Base-by-base conservation (phyloP, 495 filamentous ascomycete genomes). In the Talaromyces liani region DNA sequence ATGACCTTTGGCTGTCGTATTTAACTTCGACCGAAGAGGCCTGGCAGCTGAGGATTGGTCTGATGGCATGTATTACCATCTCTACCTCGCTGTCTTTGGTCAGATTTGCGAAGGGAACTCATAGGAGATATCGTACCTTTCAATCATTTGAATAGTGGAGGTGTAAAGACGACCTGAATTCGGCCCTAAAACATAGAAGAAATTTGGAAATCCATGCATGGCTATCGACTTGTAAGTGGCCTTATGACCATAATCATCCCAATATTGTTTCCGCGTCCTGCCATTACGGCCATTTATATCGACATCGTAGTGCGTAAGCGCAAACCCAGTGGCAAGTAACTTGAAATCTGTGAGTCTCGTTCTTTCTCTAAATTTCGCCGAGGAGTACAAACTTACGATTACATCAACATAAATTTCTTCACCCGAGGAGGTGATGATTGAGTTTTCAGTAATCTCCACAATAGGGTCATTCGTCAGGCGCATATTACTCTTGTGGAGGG, bases 141-240 rank as follows among this genome's bases (percentile, higher is more conserved):
- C 75, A 58, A 83, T 74, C 16, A 77, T 78, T 80, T 86, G 61
- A 5, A 66, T 56, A 45, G 47, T 39, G 6, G 66, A 70, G 2
- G 65, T 72, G 61, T 72, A 65, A 4, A 66, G 54, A 22, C 65
- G 60, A 3, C 70, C 70, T 0, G 70, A 72, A 57, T 72, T 72
- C 4, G 70, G 70, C 0, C 70, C 70, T 16, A 70, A 49, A 6
- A 72, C 33, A 55, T 69, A 69, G 39, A 72, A 72, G 61, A 72
- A 69, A 57, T 72, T 70, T 9, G 70, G 70, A 39, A 72, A 72
- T 29, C 63, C 68, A n/a, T 59, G 60, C 67, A 70, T 72, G 1
- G 68, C 70, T 12, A 70, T 62, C 0, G 66, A 58, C 29, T 70
- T 68, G 63, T 64, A 72, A 6, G 68, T 64, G 3, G 60, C 64